Percentiles rank a stretch among this genome's conserved stretches.
Evolutionary conservation across 306 rosid genomes (phyloP).

Genomic region (Delonix regia): DNA sequence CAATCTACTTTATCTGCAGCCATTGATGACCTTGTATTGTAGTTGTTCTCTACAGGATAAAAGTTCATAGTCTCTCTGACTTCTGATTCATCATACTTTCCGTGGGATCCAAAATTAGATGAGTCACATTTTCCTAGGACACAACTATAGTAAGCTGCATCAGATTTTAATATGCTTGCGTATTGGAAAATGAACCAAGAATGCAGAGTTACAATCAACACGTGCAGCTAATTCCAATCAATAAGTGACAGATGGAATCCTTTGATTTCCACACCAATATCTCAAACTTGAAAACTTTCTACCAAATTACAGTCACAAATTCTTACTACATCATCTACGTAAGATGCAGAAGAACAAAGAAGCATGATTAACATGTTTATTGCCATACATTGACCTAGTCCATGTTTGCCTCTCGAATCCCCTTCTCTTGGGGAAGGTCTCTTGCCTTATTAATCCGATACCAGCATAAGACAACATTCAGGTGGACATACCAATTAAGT

Average conservation of each 20-base stretch:
- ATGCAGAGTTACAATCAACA: constrained; percentile 28
- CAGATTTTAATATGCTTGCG: constrained; percentile 14
- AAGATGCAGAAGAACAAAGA: neutral
- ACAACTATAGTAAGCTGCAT: constrained; percentile 37
- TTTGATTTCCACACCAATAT: constrained; percentile 32
- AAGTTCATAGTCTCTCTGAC: constrained; percentile 47
- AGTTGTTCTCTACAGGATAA: constrained; percentile 46
- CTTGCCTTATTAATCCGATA: neutral
- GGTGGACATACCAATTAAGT: neutral
- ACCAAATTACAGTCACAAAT: neutral
- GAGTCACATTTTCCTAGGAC: constrained; percentile 52
- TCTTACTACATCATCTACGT: neutral
- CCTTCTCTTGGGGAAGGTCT: neutral
- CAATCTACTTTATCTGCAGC: constrained; percentile 47
- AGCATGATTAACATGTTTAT: neutral
- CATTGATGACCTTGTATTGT: constrained; percentile 38
- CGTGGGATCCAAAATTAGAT: constrained; percentile 37
- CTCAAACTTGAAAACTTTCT: neutral
- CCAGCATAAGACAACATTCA: neutral
- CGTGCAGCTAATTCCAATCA: constrained; percentile 8
- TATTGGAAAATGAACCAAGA: constrained; percentile 6
- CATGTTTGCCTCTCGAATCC: neutral
- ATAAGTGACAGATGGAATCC: neutral
- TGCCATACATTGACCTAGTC: neutral
- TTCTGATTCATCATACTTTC: constrained; percentile 45